Conservation (phyloP, 2,329 filamentous ascomycete genomes). For the Fusarium bulbicola region DNA sequence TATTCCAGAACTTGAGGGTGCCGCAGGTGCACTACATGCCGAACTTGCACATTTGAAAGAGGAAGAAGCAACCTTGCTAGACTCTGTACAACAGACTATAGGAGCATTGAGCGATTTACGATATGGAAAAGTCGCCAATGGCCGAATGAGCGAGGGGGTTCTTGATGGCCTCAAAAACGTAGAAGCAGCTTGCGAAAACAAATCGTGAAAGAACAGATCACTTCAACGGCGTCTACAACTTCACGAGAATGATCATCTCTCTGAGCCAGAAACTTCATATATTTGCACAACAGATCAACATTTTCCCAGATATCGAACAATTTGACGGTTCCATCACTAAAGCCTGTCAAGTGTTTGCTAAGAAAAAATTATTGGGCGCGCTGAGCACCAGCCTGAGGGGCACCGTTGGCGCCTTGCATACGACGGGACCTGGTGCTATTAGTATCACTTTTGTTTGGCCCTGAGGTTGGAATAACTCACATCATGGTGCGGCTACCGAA, state of each 20-base stretch:
- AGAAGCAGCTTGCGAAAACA: conserved; percentile 68
- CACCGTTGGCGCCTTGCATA: conserved; percentile 40
- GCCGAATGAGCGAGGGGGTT: conserved; percentile 71
- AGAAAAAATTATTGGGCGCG: conserved; percentile 28
- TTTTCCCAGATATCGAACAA: conserved; percentile 19
- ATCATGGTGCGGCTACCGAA: conserved; percentile 79
- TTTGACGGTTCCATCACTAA: conserved; percentile 15
- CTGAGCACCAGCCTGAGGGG: conserved; percentile 24
- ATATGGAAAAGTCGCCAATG: conserved; percentile 78
- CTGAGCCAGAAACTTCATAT: conserved; percentile 22
- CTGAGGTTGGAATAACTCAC: conserved; percentile 59
- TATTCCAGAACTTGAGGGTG: conserved; percentile 73
- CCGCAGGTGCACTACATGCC: conserved; percentile 70
- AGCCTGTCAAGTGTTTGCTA: background rate
- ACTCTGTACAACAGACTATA: conserved; percentile 71
- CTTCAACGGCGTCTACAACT: conserved; percentile 24
- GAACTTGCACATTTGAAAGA: conserved; percentile 73
- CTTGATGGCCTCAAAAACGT: conserved; percentile 67
- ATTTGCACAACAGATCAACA: conserved; percentile 21
- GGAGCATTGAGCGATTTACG: conserved; percentile 82
- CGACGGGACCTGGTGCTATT: conserved; percentile 51
- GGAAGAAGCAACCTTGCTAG: conserved; percentile 68
- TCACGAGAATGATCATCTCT: conserved; percentile 19
- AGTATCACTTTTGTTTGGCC: conserved; percentile 26
- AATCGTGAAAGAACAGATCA: conserved; percentile 46